phyloP scores from a whole-genome alignment of 768 basidiomycete species.

The Wakefieldia striispora region DNA sequence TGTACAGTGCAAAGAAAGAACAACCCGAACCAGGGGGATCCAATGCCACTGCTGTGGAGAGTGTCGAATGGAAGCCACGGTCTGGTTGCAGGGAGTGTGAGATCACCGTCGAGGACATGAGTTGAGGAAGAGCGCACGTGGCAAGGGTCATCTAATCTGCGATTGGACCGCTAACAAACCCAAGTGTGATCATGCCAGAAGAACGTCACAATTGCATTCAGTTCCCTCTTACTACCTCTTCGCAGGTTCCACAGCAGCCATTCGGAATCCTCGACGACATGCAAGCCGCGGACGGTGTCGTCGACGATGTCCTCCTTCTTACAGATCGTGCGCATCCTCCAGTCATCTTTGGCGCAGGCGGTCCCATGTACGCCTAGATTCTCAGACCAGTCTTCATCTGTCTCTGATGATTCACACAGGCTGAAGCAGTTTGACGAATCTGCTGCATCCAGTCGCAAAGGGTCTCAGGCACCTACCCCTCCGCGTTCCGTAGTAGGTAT shows the following conservation, averaged over 20 bases:
- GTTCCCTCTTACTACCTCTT: slow-evolving; percentile 6
- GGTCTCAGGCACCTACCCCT: slow-evolving; percentile 74
- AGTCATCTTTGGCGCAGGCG: slow-evolving; percentile 67
- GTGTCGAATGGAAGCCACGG: slow-evolving; percentile 32
- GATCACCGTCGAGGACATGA: slow-evolving; percentile 18
- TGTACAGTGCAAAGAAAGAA: slow-evolving; percentile 33
- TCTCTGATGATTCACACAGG: slow-evolving; percentile 38
- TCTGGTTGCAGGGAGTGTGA: slow-evolving; percentile 20
- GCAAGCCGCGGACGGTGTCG: slow-evolving; percentile 14
- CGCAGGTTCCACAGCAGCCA: slow-evolving; percentile 5
- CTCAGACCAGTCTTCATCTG: background rate
- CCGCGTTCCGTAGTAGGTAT: slow-evolving; percentile 86
- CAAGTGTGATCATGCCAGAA: slow-evolving; percentile 7
- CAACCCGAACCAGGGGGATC: slow-evolving; percentile 15
- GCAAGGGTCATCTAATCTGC: too few relatives aligned
- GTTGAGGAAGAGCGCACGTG: background rate
- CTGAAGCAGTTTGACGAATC: slow-evolving; percentile 80
- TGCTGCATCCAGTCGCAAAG: slow-evolving; percentile 62
- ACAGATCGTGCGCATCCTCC: slow-evolving; percentile 40
- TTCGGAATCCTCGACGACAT: slow-evolving; percentile 28
- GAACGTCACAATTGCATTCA: slow-evolving; percentile 11
- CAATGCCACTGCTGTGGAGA: slow-evolving; percentile 22
- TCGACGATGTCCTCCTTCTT: slow-evolving; percentile 12
- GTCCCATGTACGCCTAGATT: slow-evolving; percentile 56
- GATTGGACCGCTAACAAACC: background rate